Base-by-base conservation (phyloP, 208 protist genomes). In the Phytomonas sp. region DNA sequence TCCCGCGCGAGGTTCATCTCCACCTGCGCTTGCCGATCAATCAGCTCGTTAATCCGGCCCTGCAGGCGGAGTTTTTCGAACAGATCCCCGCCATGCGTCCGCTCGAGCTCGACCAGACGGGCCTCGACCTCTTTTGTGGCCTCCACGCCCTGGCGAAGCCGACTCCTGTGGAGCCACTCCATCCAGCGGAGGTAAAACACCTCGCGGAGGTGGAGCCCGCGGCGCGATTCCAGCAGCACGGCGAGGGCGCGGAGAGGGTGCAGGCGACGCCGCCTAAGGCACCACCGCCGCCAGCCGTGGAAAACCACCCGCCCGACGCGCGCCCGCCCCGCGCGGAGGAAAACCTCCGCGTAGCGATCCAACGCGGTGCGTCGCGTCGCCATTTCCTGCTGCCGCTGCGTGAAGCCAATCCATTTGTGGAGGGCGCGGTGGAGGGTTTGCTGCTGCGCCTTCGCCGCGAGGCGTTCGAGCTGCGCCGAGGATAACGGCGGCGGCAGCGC, bases 51-150 rank as follows among this genome's bases (percentile, higher is more conserved):
- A n/a, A 95, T 66, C 62, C 82, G 83, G 60, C 85, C 88, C 72
- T 93, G 87, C 30, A 93, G 74, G 67, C 93, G 85, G n/a, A 95
- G 67, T 65, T 86, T 88, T 33, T 95, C 90, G 66, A 95, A 93
- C 20, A 92, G 82, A 66, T 93, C 90, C 36, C 36, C 36, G 9
- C 70, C 71, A 76, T 93, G 73, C 5, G 79, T 78, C 4, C 77
- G 74, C 67, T 95, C 87, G 6, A 80, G 78, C 7, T 76, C 60
- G 17, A 75, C 75, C 53, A 95, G 75, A 23, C 80, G 46, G 29
- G 51, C 26, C 53, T 88, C 81, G 0, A 92, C 72, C 23, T 36
- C 66, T 53, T 74, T 60, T 9, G 91, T 77, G 51, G 81, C 78
- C 69, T 53, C 46, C 6, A 60, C 40, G n/a, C 75, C 70, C 36